phyloP scores from a whole-genome alignment of 371 early-diverging fungal genomes.

The Mycotypha africana region DNA sequence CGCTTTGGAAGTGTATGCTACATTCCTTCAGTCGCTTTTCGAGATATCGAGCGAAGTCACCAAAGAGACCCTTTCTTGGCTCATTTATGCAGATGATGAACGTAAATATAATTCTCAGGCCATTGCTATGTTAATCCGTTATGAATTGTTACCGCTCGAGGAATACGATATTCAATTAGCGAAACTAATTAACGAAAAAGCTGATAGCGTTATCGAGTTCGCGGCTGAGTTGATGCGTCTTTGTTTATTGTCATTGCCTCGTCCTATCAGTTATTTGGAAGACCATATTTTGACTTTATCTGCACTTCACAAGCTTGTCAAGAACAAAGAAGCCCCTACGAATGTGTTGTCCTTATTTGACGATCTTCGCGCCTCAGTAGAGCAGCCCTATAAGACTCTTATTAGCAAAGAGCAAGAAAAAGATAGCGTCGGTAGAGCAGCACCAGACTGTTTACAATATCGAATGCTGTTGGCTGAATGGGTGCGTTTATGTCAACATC shows the following conservation, averaged over 20 bases:
- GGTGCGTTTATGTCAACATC: slow-evolving; percentile 82
- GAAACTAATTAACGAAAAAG: slow-evolving; percentile 70
- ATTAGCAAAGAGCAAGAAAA: no score
- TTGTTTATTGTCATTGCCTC: slow-evolving; percentile 54
- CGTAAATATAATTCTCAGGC: slow-evolving; percentile 84
- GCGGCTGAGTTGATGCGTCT: slow-evolving; percentile 65
- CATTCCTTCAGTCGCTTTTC: slow-evolving; percentile 75
- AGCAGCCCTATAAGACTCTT: slow-evolving; percentile 26
- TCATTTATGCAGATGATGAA: slow-evolving; percentile 91
- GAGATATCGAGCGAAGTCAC: slow-evolving; percentile 70
- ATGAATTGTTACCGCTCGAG: slow-evolving; percentile 66
- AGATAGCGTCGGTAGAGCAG: no score
- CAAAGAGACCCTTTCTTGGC: slow-evolving; percentile 85
- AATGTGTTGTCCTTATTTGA: slow-evolving; percentile 21
- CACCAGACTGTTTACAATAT: slow-evolving; percentile 57
- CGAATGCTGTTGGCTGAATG: slow-evolving; percentile 78
- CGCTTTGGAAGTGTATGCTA: slow-evolving; percentile 75
- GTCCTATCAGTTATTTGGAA: slow-evolving; percentile 47
- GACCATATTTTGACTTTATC: slow-evolving; percentile 75
- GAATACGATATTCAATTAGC: slow-evolving; percentile 89
- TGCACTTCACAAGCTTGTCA: slow-evolving; percentile 53
- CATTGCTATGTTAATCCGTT: slow-evolving; percentile 67
- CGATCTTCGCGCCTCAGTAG: slow-evolving; percentile 13
- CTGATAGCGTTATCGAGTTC: slow-evolving; percentile 68
- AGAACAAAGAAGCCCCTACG: slow-evolving; percentile 58